Percentiles rank a stretch among this genome's conserved stretches.
Evolutionary conservation across 352 stramenopile species (phyloP).

Genomic region (Peronospora belbahrii): DNA sequence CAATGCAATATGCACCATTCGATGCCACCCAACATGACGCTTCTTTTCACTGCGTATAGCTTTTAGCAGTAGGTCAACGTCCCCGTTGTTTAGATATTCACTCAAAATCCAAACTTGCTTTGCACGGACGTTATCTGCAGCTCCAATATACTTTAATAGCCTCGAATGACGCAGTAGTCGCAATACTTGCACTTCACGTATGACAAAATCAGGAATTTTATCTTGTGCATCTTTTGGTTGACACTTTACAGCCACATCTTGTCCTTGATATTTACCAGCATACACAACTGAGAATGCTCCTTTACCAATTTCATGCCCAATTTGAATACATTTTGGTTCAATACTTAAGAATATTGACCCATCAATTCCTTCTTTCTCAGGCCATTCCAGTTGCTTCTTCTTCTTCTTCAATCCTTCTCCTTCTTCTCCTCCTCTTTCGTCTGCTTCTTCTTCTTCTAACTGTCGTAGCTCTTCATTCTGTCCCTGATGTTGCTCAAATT

Average conservation of each 20-base stretch:
- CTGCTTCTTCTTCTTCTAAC: too few species aligned
- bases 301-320: constrained; percentile 78
- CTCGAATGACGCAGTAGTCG: constrained; percentile 57
- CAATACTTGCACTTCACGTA: constrained; percentile 71
- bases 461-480: too few species aligned
- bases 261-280: constrained; percentile 57
- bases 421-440: too few species aligned
- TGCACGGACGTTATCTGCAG: constrained; percentile 55
- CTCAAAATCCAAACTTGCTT: constrained; percentile 82
- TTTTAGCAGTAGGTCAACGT: constrained; percentile 64
- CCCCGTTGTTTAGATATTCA: constrained; percentile 68
- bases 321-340: constrained; percentile 52
- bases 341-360: constrained; percentile 41
- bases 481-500: background rate
- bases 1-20: constrained; percentile 57
- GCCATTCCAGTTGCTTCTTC: constrained; percentile 20
- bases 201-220: constrained; percentile 61
- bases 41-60: constrained; percentile 38
- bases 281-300: constrained; percentile 81
- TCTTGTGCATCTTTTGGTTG: constrained; percentile 73
- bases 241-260: constrained; percentile 78
- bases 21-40: constrained; percentile 50
- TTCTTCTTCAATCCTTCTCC: too few species aligned
- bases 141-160: constrained; percentile 70
- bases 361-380: constrained; percentile 11